Evolutionary conservation across 1,284 basidiomycete species (phyloP), one percentile per base, ranked within the genome.

Genomic region (Polyporus tsugae): DNA sequence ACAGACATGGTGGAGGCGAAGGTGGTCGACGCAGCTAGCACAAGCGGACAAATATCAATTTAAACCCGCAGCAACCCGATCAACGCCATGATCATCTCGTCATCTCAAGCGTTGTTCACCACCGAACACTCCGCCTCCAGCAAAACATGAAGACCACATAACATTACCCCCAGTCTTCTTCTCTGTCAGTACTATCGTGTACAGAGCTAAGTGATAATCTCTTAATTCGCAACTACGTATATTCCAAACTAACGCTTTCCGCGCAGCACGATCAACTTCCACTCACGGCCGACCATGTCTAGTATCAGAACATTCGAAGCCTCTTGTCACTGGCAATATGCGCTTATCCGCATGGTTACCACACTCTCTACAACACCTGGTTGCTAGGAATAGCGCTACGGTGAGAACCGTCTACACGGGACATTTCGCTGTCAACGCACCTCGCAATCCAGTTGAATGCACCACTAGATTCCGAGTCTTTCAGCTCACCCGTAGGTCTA

Each of bases 51-150:
- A 25, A 52, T 52, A 52, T 52, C 46, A 52, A 25, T 25, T 52
- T 52, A n/a, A n/a, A n/a, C 46, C 46, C 46, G 46, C 46, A 52
- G 46, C 46, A 25, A 25, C 13, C 46, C 46, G 46, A 52, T 52
- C 46, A 52, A 52, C 46, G 46, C 22, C n/a, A n/a, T n/a, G n/a
- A n/a, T 25, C 46, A 22, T 13, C 1, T 41, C 22, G 10, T 4
- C 22, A 25, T 52, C 22, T 52, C 46, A 25, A 7, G 46, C 22
- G 22, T 25, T 25, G n/a, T 52, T 25, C 46, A 52, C 22, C 22
- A 13, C 22, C 2, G 22, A 52, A 5, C n/a, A 11, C 10, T 11
- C 10, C 46, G 11, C 7, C 22, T 46, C 46, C 46, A 13, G 13
- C 46, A 49, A 10, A 49, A 5, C n/a, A 25, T 25, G 22, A 52